These are phyloP conservation scores for Epichloe coenophiala DNA, from an alignment of 2,329 filamentous ascomycete genomes.

Conservation along the genomic window DNA sequence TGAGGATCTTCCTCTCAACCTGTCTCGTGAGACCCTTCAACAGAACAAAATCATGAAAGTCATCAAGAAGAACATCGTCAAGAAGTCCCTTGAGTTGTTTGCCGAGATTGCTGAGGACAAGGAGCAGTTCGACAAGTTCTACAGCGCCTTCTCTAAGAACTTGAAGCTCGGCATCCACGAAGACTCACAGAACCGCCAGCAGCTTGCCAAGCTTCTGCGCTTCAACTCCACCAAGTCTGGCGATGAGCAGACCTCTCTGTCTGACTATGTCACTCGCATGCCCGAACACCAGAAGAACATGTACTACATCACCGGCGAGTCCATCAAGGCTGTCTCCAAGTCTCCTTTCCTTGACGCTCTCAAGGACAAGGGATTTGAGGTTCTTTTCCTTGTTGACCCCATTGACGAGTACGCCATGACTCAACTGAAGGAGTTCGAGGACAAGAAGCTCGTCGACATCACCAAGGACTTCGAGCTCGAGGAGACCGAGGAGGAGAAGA, in stretches of 20 bases:
- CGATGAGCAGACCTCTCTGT: constrained; percentile 85
- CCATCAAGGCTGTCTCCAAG: constrained; percentile 93
- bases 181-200: constrained; percentile 89
- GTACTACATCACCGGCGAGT: constrained; percentile 99
- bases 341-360: constrained; percentile 98
- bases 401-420: constrained; percentile 99
- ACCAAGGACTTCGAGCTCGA: constrained; percentile 99
- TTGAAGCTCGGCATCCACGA: constrained; percentile 99
- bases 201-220: constrained; percentile 94
- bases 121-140: constrained; percentile 99
- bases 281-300: constrained; percentile 99
- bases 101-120: constrained; percentile 98
- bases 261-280: constrained; percentile 98
- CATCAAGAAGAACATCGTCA: constrained; percentile 99
- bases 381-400: constrained; percentile 97
- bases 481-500: constrained; percentile 99
- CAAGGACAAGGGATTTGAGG: constrained; percentile 98
- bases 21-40: constrained; percentile 99
- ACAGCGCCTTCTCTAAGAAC: constrained; percentile 99
- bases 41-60: constrained; percentile 99
- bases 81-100: constrained; percentile 99
- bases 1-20: constrained; percentile 96
- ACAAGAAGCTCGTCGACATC: constrained; percentile 99
- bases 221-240: constrained; percentile 99
- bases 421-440: constrained; percentile 98